phyloP scores from a whole-genome alignment of 371 early-diverging fungal species.

The Apophysomyces ossiformis region DNA sequence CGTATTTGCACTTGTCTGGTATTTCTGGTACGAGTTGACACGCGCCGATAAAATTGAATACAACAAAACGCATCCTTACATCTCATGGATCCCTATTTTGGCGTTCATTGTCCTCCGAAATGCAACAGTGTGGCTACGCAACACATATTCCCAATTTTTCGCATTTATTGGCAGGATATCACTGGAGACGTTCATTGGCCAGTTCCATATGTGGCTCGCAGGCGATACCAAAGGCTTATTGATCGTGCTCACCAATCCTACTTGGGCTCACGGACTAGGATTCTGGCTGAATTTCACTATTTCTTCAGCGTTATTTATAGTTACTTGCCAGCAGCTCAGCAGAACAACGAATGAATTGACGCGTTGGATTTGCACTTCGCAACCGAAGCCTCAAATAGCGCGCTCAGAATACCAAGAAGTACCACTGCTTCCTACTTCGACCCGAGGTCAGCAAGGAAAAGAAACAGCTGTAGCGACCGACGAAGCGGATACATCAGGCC shows the following conservation, averaged over 20 bases:
- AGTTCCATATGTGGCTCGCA: conserved; percentile 81
- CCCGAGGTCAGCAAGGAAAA: not conserved
- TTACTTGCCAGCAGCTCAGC: conserved; percentile 57
- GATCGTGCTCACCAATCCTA: conserved; percentile 39
- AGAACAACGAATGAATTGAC: conserved; percentile 57
- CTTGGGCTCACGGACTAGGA: conserved; percentile 36
- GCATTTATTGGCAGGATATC: conserved; percentile 67
- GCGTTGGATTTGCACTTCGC: conserved; percentile 38
- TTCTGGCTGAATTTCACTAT: conserved; percentile 64
- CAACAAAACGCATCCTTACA: conserved; percentile 64
- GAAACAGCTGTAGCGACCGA: not conserved
- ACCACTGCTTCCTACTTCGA: not conserved
- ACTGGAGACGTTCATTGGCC: conserved; percentile 79
- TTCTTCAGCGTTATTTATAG: conserved; percentile 58
- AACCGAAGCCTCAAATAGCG: not conserved
- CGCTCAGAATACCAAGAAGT: not conserved
- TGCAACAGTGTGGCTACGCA: conserved; percentile 50
- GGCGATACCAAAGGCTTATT: conserved; percentile 75
- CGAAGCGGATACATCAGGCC: not conserved
- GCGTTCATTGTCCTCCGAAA: conserved; percentile 72
- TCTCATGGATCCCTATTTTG: conserved; percentile 66
- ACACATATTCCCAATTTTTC: conserved; percentile 58
- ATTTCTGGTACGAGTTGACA: conserved; percentile 52
- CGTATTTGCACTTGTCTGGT: conserved; percentile 43
- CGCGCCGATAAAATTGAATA: conserved; percentile 53